These are phyloP conservation scores for Porphyrellus cyaneotinctus DNA, from an alignment of 768 basidiomycete species.

Conservation along the genomic window DNA sequence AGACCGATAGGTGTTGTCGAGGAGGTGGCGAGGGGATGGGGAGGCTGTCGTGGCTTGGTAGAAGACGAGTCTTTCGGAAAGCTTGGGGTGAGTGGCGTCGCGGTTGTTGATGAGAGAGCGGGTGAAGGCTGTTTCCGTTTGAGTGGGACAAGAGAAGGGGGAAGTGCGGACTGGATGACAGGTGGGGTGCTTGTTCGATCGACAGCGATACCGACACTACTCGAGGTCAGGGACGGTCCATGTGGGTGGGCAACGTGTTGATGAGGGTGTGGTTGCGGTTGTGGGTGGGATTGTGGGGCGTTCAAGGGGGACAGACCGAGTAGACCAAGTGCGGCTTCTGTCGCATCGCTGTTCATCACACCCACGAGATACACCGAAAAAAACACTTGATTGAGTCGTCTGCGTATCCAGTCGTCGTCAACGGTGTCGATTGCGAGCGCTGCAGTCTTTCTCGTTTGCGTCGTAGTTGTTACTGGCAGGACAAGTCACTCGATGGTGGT, in stretches of 20 bases:
- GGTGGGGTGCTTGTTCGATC: conserved; percentile 20
- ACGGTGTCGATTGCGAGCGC: conserved; percentile 12
- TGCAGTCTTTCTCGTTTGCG: conserved; percentile 17
- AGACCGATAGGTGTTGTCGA: conserved; percentile 13
- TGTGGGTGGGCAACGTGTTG: conserved; percentile 25
- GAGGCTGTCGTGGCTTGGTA: conserved; percentile 13
- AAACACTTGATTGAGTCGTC: conserved; percentile 4
- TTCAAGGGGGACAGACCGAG: conserved; percentile 45
- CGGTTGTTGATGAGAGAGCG: conserved; percentile 9
- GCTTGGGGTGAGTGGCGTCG: conserved; percentile 8
- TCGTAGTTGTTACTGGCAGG: conserved; percentile 1
- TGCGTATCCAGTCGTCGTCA: conserved; percentile 7
- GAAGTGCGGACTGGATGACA: conserved; percentile 20
- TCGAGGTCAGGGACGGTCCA: conserved; percentile 28
- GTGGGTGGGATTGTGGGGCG: conserved; percentile 26
- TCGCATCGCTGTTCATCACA: conserved; percentile 51
- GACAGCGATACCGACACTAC: conserved; percentile 22
- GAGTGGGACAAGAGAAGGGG: conserved; percentile 35
- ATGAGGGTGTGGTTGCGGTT: conserved; percentile 21
- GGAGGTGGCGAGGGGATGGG: conserved; percentile 19
- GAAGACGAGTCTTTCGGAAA: conserved; percentile 7
- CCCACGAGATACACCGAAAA: conserved; percentile 8
- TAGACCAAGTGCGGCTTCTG: conserved; percentile 56
- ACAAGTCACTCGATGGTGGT: conserved; percentile 2
- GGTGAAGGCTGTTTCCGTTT: conserved; percentile 38